phyloP scores from a whole-genome alignment of 441 rosid species.

The Daphne laureola region DNA sequence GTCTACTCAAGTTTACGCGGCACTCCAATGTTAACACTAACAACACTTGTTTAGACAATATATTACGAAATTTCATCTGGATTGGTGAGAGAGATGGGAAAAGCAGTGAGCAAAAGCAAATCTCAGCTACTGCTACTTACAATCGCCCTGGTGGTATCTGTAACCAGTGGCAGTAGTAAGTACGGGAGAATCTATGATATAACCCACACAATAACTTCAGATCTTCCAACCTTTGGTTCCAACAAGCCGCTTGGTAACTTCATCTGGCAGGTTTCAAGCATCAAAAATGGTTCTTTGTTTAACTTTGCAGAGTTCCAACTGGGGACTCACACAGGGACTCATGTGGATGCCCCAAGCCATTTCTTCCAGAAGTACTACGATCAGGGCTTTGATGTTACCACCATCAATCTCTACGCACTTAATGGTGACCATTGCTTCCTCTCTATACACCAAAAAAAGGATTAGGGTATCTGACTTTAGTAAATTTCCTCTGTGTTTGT shows the following conservation, averaged over 20 bases:
- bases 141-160: neutral
- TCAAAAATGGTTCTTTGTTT: conserved; percentile 40
- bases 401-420: conserved; percentile 45
- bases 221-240: conserved; percentile 31
- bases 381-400: conserved; percentile 51
- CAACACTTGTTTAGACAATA: no score
- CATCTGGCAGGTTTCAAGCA: conserved; percentile 38
- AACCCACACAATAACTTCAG: conserved; percentile 27
- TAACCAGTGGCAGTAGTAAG: conserved; percentile 16
- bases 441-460: no score
- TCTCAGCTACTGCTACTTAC: neutral
- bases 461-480: neutral
- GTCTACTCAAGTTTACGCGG: no score
- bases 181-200: conserved; percentile 41
- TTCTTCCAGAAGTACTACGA: conserved; percentile 44
- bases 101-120: neutral
- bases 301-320: conserved; percentile 41
- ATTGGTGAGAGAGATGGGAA: no score
- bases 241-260: conserved; percentile 37
- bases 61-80: no score
- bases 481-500: no score
- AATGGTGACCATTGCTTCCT: conserved; percentile 19
- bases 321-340: conserved; percentile 47
- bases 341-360: conserved; percentile 60
- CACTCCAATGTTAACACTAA: no score